These are phyloP conservation scores for Cymbidium sinense DNA, from an alignment of 106 monocot genomes.

Conservation along the genomic window DNA sequence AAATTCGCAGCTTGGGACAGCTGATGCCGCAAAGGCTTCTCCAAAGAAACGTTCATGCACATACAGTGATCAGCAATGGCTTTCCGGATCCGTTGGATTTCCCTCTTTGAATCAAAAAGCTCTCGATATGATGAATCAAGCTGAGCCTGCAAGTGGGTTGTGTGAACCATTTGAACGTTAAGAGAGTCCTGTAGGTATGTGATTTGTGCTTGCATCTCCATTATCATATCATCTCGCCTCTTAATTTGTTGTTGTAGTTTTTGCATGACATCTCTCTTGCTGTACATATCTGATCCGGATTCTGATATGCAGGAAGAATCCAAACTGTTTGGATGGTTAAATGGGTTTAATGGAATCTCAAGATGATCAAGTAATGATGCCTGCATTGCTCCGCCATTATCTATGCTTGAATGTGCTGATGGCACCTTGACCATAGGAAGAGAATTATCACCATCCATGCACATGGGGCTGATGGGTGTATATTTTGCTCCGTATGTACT, in stretches of 20 bases:
- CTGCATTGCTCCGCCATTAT: too few species aligned
- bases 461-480: neutral
- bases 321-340: constrained; percentile 17
- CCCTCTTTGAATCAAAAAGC: constrained; percentile 18
- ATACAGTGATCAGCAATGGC: constrained; percentile 17
- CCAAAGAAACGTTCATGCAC: neutral
- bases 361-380: constrained; percentile 17
- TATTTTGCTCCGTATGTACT: neutral
- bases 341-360: constrained; percentile 26
- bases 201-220: constrained; percentile 32
- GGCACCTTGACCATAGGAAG: constrained; percentile 15
- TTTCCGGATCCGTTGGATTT: constrained; percentile 16
- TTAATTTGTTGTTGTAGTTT: constrained; percentile 24
- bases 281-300: constrained; percentile 28
- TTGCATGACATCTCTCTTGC: constrained; percentile 26
- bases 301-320: constrained; percentile 26
- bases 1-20: constrained; percentile 21
- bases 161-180: constrained; percentile 8
- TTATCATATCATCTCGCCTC: constrained; percentile 36
- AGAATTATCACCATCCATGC: constrained; percentile 1
- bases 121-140: constrained; percentile 9
- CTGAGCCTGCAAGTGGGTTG: constrained; percentile 20
- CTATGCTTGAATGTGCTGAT: constrained; percentile 1
- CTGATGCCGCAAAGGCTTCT: constrained; percentile 14
- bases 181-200: constrained; percentile 16